A percentile compares a stretch with the other conserved stretches of the same genome.
Evolutionary conservation across 2,329 filamentous ascomycete species (phyloP).

Genomic region (Cladosporium phlei): DNA sequence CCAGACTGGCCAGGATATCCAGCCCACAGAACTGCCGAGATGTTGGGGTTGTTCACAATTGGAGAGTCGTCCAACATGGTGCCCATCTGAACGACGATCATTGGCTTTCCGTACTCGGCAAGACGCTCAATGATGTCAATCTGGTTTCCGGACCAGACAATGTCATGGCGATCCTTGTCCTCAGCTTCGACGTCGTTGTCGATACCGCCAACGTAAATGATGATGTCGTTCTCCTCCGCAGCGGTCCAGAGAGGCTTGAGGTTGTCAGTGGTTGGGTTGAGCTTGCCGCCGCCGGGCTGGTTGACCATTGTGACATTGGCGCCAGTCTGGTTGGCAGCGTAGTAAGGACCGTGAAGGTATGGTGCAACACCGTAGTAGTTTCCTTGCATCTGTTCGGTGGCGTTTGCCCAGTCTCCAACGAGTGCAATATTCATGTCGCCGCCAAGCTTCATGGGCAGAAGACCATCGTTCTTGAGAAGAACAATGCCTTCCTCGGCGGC

Average conservation of each 20-base stretch:
- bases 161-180: constrained; percentile 46
- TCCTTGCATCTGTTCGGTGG: constrained; percentile 54
- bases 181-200: constrained; percentile 52
- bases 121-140: constrained; percentile 48
- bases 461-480: constrained; percentile 51
- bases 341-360: constrained; percentile 51
- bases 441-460: constrained; percentile 40
- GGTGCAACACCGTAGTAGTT: constrained; percentile 56
- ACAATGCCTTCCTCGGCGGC: constrained; percentile 47
- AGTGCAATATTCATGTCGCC: constrained; percentile 46
- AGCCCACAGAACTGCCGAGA: constrained; percentile 53
- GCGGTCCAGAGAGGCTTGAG: constrained; percentile 29
- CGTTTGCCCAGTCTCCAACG: constrained; percentile 56
- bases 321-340: constrained; percentile 45
- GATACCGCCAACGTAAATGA: constrained; percentile 54
- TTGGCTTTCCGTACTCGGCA: constrained; percentile 44
- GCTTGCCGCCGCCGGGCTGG: constrained; percentile 31
- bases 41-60: constrained; percentile 43
- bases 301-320: constrained; percentile 44
- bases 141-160: constrained; percentile 51
- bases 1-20: constrained; percentile 59
- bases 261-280: constrained; percentile 31
- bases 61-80: constrained; percentile 50
- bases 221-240: constrained; percentile 45
- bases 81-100: constrained; percentile 51